Evolutionary conservation across 495 filamentous ascomycete species (phyloP), one percentile per base, ranked within the genome.

Genomic region (Aspergillus nanangensis): DNA sequence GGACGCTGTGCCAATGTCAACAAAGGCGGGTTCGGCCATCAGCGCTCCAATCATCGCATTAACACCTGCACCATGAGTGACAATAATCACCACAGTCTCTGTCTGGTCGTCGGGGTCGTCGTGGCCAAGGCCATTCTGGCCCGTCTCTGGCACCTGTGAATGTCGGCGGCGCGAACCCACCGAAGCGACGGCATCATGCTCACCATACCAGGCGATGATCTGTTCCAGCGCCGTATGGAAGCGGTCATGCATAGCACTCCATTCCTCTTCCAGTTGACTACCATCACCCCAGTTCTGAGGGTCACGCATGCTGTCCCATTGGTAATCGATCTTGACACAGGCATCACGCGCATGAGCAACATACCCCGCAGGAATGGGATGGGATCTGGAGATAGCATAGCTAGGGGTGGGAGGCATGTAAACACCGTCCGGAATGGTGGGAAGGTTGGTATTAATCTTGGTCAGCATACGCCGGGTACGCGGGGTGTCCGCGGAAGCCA

Each of bases 21-120:
- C 75, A 7, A 99, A 75, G 2, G 92, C 87, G 0, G 93, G 89
- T 51, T 92, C 85, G 42, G 91, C 84, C 0, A 88, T 94, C 44
- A 99, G 72, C 4, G 88, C 88, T 5, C 92, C 90, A 39, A 97
- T 90, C 38, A 99, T 65, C 0, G 93, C 94, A 66, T 99, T 99
- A 66, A 93, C 95, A 38, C 91, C 94, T 9, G 94, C 94, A n/a
- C 92, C 92, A 56, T 99, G 93, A 0, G 94, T 95, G 40, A 99
- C 88, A 10, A 99, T 65, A 22, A 99, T 76, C n/a, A 99, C 65
- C 5, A 97, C 81, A 0, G 87, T 77, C 54, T 97, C 88, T 4
- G 76, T 75, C 20, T 82, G 78, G 8, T 78, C 74, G 8, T 81
- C 81, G 5, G 71, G 72, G 2, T 77, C 68, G 27, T 76, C 69